phyloP scores from a whole-genome alignment of 2,329 filamentous ascomycete species.

The Colletotrichum kahawae region DNA sequence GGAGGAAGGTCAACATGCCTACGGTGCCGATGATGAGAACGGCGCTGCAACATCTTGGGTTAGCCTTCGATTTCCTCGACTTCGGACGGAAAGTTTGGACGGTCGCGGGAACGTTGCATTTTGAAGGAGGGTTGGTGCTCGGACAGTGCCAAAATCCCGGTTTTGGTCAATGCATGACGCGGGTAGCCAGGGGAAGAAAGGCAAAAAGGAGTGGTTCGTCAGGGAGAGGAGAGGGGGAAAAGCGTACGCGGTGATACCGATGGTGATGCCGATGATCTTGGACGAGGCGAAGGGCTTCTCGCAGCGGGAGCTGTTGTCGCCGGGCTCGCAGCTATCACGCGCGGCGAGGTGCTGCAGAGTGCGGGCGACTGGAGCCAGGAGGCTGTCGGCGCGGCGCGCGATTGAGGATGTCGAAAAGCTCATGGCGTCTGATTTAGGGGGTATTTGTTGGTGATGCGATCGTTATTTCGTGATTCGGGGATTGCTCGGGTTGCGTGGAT shows the following conservation, averaged over 20 bases:
- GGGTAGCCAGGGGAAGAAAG: background rate
- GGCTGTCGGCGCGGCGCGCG: background rate
- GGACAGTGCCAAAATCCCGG: background rate
- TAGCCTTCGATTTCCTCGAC: background rate
- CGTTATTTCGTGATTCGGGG: background rate
- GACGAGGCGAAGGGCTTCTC: constrained; percentile 11
- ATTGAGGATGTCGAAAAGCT: background rate
- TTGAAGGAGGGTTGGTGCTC: background rate
- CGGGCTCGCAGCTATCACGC: constrained; percentile 5
- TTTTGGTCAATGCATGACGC: background rate
- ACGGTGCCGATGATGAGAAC: constrained; percentile 1
- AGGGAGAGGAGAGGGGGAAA: background rate
- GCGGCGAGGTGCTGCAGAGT: background rate
- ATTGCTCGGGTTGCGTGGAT: background rate
- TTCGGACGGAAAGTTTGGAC: background rate
- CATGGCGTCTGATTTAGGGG: background rate
- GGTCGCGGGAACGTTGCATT: background rate
- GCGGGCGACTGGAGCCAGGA: constrained; percentile 5
- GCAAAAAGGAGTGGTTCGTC: background rate
- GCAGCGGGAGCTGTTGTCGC: constrained; percentile 2
- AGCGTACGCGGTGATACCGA: constrained; percentile 13
- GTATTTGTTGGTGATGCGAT: background rate
- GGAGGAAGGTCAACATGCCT: background rate
- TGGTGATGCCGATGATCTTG: constrained; percentile 12
- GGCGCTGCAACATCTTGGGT: background rate